A percentile compares a stretch with the other conserved stretches of the same genome.
phyloP scores from a whole-genome alignment of 805 yeast genomes.

The Saccharomycopsis sp. region DNA sequence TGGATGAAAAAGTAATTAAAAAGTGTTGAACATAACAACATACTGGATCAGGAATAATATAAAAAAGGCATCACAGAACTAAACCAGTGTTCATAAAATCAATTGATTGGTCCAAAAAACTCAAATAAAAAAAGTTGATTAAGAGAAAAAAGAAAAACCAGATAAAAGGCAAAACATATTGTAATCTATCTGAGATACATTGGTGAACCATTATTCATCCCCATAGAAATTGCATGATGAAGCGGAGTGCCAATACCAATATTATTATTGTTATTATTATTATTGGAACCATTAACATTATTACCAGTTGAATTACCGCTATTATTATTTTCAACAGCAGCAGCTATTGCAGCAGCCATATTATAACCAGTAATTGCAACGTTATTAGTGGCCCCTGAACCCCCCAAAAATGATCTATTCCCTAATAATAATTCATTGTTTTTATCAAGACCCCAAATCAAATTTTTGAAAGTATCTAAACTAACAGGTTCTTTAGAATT shows the following conservation, averaged over 20 bases:
- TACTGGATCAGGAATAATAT: too few relatives aligned
- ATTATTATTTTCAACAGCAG: background rate
- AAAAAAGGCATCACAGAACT: too few relatives aligned
- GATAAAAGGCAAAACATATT: too few relatives aligned
- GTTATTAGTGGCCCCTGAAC: conserved; percentile 4
- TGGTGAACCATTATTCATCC: conserved; percentile 12
- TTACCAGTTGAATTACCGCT: background rate
- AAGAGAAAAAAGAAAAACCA: too few relatives aligned
- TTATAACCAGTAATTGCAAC: background rate
- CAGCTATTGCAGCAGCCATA: conserved; percentile 2
- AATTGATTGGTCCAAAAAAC: too few relatives aligned
- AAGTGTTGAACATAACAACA: too few relatives aligned
- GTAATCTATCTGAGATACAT: too few relatives aligned
- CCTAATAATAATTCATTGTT: conserved; percentile 23
- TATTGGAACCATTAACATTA: conserved; percentile 6
- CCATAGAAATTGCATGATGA: conserved; percentile 13
- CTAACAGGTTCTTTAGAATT: conserved; percentile 4
- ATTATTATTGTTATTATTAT: background rate
- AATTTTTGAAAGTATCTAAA: conserved; percentile 12
- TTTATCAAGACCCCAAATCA: conserved; percentile 20
- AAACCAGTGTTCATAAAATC: too few relatives aligned
- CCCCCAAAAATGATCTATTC: conserved; percentile 1
- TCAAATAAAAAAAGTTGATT: too few relatives aligned
- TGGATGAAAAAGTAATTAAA: too few relatives aligned
- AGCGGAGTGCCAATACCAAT: conserved; percentile 11